These are phyloP conservation scores for Fusarium albosuccineum DNA, from an alignment of 2,329 filamentous ascomycete species.

Conservation along the genomic window DNA sequence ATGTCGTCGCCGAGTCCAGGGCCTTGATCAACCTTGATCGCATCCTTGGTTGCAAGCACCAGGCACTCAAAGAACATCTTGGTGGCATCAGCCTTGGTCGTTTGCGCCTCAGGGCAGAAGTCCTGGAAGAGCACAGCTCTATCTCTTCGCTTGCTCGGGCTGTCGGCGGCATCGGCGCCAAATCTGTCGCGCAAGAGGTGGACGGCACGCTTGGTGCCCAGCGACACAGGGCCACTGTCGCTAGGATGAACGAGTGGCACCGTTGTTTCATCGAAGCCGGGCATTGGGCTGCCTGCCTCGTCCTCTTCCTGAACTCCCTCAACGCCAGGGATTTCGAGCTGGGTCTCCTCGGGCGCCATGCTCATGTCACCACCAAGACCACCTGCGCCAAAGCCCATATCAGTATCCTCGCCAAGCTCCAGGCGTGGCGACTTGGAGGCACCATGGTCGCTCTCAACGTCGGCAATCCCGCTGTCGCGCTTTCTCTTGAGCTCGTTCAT, in stretches of 20 bases:
- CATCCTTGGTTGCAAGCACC: conserved; percentile 96
- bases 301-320: conserved; percentile 56
- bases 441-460: conserved; percentile 77
- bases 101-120: conserved; percentile 83
- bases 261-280: conserved; percentile 84
- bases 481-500: conserved; percentile 91
- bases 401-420: conserved; percentile 76
- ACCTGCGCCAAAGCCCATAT: conserved; percentile 59
- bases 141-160: conserved; percentile 79
- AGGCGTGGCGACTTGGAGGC: conserved; percentile 77
- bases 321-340: conserved; percentile 74
- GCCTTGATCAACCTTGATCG: conserved; percentile 94
- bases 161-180: conserved; percentile 76
- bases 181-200: conserved; percentile 93
- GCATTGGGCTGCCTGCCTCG: conserved; percentile 61
- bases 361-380: conserved; percentile 66
- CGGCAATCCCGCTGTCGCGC: conserved; percentile 87
- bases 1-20: conserved; percentile 83
- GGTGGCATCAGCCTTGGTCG: conserved; percentile 90
- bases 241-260: conserved; percentile 81
- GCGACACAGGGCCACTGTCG: conserved; percentile 87
- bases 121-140: conserved; percentile 89
- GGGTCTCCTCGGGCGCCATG: conserved; percentile 70
- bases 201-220: conserved; percentile 95
- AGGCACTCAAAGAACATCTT: conserved; percentile 99